Conservation (phyloP, 768 basidiomycete species). For the Auricularia sp. region DNA sequence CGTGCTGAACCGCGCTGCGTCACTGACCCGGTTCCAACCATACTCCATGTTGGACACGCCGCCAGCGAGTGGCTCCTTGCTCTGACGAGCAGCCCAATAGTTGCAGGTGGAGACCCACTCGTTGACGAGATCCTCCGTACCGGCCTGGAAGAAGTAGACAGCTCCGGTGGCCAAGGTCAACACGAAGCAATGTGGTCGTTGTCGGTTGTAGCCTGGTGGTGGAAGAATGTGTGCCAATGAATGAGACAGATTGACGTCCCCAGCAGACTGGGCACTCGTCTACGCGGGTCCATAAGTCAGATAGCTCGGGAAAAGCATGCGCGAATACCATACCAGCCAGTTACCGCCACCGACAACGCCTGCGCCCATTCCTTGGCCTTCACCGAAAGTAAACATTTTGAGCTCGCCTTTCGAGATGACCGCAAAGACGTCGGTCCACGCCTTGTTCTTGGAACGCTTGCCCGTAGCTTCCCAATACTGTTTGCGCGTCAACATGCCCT, state of each 20-base stretch:
- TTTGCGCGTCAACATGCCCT: constrained; percentile 91
- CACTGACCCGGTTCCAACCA: constrained; percentile 82
- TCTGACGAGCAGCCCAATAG: constrained; percentile 95
- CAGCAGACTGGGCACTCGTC: constrained; percentile 81
- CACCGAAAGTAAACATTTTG: constrained; percentile 93
- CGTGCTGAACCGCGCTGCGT: constrained; percentile 16
- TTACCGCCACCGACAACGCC: constrained; percentile 84
- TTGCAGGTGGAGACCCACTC: constrained; percentile 99
- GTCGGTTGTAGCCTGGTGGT: constrained; percentile 82
- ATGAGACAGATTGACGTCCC: constrained; percentile 78
- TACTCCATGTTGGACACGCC: constrained; percentile 99
- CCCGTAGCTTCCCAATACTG: constrained; percentile 85
- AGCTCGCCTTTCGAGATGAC: constrained; percentile 93
- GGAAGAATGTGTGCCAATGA: constrained; percentile 81
- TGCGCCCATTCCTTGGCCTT: constrained; percentile 47
- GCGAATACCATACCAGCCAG: constrained; percentile 71
- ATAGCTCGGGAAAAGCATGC: background rate
- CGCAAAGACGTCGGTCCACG: constrained; percentile 91
- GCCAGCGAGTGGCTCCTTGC: constrained; percentile 89
- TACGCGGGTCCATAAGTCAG: constrained; percentile 20
- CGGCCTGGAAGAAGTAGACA: constrained; percentile 97
- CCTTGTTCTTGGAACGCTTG: constrained; percentile 78
- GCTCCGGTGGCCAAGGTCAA: constrained; percentile 80
- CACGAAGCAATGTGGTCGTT: constrained; percentile 92
- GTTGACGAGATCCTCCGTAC: constrained; percentile 95